Evolutionary conservation across 1,284 basidiomycete genomes (phyloP).

Genomic region (Apiotrichum laibachii): DNA sequence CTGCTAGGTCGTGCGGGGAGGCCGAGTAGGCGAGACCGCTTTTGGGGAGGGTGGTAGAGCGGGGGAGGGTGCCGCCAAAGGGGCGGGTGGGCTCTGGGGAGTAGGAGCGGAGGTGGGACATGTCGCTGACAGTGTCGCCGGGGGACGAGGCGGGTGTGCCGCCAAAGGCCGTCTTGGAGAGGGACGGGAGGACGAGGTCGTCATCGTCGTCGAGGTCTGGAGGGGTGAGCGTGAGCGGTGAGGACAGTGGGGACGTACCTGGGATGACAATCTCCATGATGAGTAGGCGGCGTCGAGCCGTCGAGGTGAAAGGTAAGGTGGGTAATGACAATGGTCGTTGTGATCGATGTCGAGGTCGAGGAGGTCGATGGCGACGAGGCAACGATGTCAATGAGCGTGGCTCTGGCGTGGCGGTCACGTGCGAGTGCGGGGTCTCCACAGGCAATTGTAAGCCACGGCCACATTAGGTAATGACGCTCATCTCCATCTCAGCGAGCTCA

Average conservation of each 20-base stretch:
- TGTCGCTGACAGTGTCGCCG: conserved; percentile 16
- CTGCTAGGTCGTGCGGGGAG: conserved; percentile 14
- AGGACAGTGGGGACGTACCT: conserved; percentile 22
- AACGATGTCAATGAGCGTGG: too few relatives aligned
- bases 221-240: neutral
- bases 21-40: conserved; percentile 9
- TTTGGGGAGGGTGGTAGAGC: neutral
- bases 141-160: conserved; percentile 29
- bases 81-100: neutral
- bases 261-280: conserved; percentile 47
- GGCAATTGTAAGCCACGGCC: too few relatives aligned
- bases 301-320: neutral
- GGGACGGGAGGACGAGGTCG: conserved; percentile 36
- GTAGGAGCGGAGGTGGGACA: neutral
- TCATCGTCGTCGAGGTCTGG: conserved; percentile 48
- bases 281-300: neutral
- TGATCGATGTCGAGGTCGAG: neutral
- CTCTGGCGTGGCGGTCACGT: too few relatives aligned
- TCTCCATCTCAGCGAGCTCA: too few relatives aligned
- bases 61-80: neutral
- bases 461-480: too few relatives aligned
- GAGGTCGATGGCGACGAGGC: too few relatives aligned
- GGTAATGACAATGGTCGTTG: neutral
- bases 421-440: too few relatives aligned
- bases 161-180: conserved; percentile 28